Percentiles rank a stretch among this genome's conserved stretches.
phyloP scores from a whole-genome alignment of 306 rosid species.

The Quercus ilex region DNA sequence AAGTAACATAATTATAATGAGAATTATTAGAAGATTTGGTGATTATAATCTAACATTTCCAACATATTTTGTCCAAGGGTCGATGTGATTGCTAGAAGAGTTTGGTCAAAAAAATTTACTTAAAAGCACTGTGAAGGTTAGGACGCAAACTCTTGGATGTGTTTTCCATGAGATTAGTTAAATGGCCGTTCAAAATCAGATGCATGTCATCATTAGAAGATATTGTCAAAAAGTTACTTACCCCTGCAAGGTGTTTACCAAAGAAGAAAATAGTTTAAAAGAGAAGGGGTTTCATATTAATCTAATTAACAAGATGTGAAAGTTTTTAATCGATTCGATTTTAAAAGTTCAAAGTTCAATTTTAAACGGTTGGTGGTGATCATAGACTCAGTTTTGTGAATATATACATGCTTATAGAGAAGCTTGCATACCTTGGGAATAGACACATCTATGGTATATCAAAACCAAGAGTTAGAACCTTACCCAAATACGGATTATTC shows the following conservation, averaged over 20 bases:
- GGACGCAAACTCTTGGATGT: too few species aligned
- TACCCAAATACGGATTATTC: too few species aligned
- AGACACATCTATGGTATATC: too few species aligned
- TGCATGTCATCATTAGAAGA: background rate
- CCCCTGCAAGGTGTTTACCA: background rate
- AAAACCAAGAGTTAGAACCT: too few species aligned
- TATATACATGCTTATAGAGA: too few species aligned
- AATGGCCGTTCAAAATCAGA: background rate
- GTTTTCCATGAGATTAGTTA: background rate
- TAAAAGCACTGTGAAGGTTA: background rate
- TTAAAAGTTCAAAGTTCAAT: too few species aligned
- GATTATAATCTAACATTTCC: background rate
- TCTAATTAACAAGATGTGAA: too few species aligned
- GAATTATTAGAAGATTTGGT: background rate
- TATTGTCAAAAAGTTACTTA: background rate
- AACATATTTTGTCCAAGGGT: background rate
- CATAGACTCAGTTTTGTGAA: too few species aligned
- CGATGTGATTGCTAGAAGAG: background rate
- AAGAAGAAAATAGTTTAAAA: background rate
- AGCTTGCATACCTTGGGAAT: too few species aligned
- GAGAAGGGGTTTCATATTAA: too few species aligned
- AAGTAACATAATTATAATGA: background rate
- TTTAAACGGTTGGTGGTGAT: too few species aligned
- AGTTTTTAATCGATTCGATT: too few species aligned
- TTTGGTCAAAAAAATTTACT: background rate